phyloP scores from a whole-genome alignment of 2,329 filamentous ascomycete genomes.

The Alternaria hordeiaustralica region DNA sequence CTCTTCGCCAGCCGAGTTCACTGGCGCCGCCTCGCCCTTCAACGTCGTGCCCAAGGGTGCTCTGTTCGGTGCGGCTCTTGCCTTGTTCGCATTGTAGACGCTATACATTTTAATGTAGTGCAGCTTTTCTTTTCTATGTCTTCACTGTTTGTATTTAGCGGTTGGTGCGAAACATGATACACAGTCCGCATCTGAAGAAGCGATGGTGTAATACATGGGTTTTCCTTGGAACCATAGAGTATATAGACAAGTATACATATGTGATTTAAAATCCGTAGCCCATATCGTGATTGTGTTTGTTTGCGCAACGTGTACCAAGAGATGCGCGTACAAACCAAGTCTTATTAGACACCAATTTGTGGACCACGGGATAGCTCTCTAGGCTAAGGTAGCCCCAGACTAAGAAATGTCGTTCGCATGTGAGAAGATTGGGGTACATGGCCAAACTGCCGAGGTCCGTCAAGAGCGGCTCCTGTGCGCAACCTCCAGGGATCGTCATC shows the following conservation, averaged over 20 bases:
- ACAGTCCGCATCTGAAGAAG: background rate
- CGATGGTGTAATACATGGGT: background rate
- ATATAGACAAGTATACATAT: background rate
- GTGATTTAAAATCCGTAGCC: background rate
- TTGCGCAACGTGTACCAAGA: background rate
- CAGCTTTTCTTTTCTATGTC: background rate
- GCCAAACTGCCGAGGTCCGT: conserved; percentile 12
- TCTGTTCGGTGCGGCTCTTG: conserved; percentile 39
- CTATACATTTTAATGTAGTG: background rate
- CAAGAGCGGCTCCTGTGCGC: background rate
- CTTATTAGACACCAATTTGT: background rate
- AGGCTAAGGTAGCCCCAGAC: background rate
- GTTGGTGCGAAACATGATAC: background rate
- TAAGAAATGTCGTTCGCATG: background rate
- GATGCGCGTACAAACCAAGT: background rate
- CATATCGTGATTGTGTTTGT: background rate
- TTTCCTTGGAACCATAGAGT: background rate
- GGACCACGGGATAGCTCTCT: background rate
- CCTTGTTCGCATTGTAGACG: conserved; percentile 44
- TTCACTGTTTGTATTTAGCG: background rate
- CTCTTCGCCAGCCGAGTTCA: conserved; percentile 39
- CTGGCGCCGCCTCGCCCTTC: conserved; percentile 41
- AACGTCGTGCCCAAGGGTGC: conserved; percentile 28
- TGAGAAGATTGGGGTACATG: background rate
- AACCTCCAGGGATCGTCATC: conserved; percentile 5